Conservation (phyloP, 2,329 filamentous ascomycete genomes). For the Colletotrichum noveboracense region DNA sequence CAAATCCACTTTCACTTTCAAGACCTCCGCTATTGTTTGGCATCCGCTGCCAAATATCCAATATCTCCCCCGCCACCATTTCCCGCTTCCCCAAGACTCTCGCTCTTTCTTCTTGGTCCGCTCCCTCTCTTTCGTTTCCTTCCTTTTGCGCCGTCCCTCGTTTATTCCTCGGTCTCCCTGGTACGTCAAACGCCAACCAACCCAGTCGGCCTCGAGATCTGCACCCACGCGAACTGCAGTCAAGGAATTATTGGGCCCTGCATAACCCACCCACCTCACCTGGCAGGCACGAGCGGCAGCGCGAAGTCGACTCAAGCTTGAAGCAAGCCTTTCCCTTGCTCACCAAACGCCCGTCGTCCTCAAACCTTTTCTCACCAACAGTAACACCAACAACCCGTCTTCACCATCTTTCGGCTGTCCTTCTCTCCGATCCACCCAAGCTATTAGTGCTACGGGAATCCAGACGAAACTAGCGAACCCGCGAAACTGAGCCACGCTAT, state of each 20-base stretch:
- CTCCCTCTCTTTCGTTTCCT: background rate
- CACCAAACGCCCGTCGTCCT: background rate
- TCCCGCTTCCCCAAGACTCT: background rate
- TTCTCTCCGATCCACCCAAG: slow-evolving; percentile 1
- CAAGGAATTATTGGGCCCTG: background rate
- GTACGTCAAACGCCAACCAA: background rate
- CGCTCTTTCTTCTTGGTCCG: background rate
- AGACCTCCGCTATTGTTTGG: slow-evolving; percentile 19
- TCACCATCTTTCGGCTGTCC: background rate
- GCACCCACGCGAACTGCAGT: background rate
- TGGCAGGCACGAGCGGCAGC: background rate
- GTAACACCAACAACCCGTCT: background rate
- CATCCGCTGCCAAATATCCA: slow-evolving; percentile 20
- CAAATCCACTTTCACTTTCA: slow-evolving; percentile 2
- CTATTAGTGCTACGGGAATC: background rate
- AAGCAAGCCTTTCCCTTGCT: slow-evolving; percentile 14
- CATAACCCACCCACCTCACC: background rate
- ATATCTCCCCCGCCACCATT: slow-evolving; percentile 16
- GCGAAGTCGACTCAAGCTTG: background rate
- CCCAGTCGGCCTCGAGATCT: background rate
- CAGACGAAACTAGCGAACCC: background rate
- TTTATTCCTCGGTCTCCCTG: background rate
- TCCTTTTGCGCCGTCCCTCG: background rate
- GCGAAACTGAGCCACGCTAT: slow-evolving; percentile 12
- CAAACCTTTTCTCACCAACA: background rate